Evolutionary conservation across 208 protist genomes (phyloP).

Genomic region (Entamoeba histolytica): DNA sequence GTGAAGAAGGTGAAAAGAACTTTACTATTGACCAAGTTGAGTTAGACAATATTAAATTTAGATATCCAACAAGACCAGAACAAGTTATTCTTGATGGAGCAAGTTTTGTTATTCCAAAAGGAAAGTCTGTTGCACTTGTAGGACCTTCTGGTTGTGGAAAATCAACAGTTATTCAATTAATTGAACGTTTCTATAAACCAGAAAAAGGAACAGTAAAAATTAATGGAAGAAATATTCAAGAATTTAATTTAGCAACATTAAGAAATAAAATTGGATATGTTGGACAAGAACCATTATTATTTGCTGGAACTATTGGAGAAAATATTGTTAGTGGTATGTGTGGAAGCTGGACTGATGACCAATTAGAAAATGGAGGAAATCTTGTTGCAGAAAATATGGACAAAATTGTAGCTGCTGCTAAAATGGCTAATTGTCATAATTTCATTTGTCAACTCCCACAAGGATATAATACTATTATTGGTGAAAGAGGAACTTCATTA

Average conservation of each 20-base stretch:
- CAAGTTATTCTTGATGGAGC: neutral
- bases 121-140: slow-evolving; percentile 61
- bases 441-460: neutral
- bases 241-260: slow-evolving; percentile 37
- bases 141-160: slow-evolving; percentile 68
- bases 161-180: slow-evolving; percentile 56
- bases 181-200: slow-evolving; percentile 76
- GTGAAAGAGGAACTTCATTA: neutral
- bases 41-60: too few relatives aligned
- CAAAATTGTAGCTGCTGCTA: neutral
- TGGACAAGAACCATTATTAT: slow-evolving; percentile 74
- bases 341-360: too few relatives aligned
- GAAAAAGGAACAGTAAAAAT: slow-evolving; percentile 53
- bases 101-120: slow-evolving; percentile 1
- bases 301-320: slow-evolving; percentile 69
- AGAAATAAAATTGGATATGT: slow-evolving; percentile 39
- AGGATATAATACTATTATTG: neutral
- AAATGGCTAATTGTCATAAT: neutral
- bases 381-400: neutral
- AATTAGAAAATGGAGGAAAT: too few relatives aligned
- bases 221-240: slow-evolving; percentile 58
- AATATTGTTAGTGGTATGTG: slow-evolving; percentile 49
- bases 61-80: neutral
- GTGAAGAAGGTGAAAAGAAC: too few relatives aligned
- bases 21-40: too few relatives aligned